Conservation (phyloP, 768 basidiomycete species). For the Phanerochaete sordida region DNA sequence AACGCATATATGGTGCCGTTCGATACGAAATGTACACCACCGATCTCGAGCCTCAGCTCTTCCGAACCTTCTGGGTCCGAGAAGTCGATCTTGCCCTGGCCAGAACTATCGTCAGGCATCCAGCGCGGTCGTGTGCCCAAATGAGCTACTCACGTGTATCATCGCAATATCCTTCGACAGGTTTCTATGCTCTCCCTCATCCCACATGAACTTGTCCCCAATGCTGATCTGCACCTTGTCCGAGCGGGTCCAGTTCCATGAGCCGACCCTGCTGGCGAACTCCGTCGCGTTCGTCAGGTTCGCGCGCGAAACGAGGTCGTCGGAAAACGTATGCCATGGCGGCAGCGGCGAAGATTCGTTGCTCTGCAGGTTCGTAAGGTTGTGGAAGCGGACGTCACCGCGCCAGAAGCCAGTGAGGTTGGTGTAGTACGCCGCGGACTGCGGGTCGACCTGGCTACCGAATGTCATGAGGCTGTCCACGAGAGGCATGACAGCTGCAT, state of each 20-base stretch:
- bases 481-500: slow-evolving; percentile 41
- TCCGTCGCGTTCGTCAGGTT: slow-evolving; percentile 56
- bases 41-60: slow-evolving; percentile 67
- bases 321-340: slow-evolving; percentile 50
- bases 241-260: slow-evolving; percentile 70
- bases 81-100: slow-evolving; percentile 71
- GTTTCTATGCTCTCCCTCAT: slow-evolving; percentile 27
- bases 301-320: slow-evolving; percentile 43
- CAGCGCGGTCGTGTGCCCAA: not conserved
- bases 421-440: slow-evolving; percentile 55
- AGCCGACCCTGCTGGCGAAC: slow-evolving; percentile 42
- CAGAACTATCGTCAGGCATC: not conserved
- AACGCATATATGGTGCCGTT: slow-evolving; percentile 79
- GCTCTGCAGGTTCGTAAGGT: slow-evolving; percentile 50
- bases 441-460: slow-evolving; percentile 42
- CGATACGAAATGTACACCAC: slow-evolving; percentile 69
- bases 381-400: slow-evolving; percentile 57
- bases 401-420: slow-evolving; percentile 82
- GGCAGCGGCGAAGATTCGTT: slow-evolving; percentile 30
- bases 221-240: slow-evolving; percentile 64
- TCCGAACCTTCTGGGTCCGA: slow-evolving; percentile 46
- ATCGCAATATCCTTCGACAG: slow-evolving; percentile 48
- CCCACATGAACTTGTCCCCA: slow-evolving; percentile 49
- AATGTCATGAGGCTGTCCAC: slow-evolving; percentile 46
- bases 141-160: slow-evolving; percentile 52